Base-by-base conservation (phyloP, 1,284 basidiomycete genomes). In the Pseudozyma sp. region DNA sequence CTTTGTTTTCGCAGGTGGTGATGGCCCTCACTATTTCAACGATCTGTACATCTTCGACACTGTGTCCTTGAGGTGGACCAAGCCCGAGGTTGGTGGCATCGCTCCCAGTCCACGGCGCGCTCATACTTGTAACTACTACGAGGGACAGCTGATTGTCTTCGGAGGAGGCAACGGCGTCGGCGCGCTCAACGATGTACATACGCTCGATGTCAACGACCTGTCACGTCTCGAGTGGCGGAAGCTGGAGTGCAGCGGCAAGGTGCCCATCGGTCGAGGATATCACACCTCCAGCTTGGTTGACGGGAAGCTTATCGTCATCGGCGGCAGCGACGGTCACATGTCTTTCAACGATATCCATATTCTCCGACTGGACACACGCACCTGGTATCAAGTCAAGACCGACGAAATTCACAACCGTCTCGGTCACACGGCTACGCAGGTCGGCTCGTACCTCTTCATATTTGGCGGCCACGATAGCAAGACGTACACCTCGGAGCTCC, bases 381-480 rank as follows among this genome's bases (percentile, higher is more conserved):
- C 63, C 3, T 71, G 68, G 64, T 65, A 68, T 14, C 72, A 73
- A 33, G 62, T 73, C 58, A 68, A 66, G 57, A 72, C 65, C 7
- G 72, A 75, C 42, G 72, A 75, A 57, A 68, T 75, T 34, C 72
- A 75, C 57, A 75, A 67, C 31, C 89, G 94, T 10, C 87, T 96
- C 37, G 92, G 93, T 31, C 94, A 97, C 79, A 92, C 91, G 5
- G 89, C 93, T 4, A 94, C 93, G 0, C 93, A 93, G 82, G 92
- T 97, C 16, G 94, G 94, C n/a, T 94, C 92, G 1, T 95, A 94
- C 80, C 89, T 97, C 0, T 94, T 94, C 85, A 88, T 96, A 60
- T 88, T 91, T 61, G 94, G 94, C 3, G 94, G 94, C 0, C 94
- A 96, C 85, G 92, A 94, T 77, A 91, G 92, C 9, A 86, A 87